Conservation (phyloP, 2,329 filamentous ascomycete species). For the Calcarisporium arbuscula region DNA sequence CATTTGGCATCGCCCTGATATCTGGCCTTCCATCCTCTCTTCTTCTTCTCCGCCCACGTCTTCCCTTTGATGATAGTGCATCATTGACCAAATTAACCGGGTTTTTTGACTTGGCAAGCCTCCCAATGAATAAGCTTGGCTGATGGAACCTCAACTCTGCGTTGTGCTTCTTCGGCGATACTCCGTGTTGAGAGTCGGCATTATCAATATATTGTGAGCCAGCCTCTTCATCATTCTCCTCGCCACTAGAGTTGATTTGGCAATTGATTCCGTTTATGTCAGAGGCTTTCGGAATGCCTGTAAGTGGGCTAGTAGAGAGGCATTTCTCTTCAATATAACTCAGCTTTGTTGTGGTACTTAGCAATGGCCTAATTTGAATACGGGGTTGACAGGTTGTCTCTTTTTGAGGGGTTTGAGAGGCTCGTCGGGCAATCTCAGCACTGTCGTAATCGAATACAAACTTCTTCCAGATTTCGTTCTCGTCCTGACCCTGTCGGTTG, state of each 20-base stretch:
- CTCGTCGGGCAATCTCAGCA: constrained; percentile 13
- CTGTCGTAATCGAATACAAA: constrained; percentile 20
- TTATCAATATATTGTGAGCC: no score
- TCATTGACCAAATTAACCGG: constrained; percentile 1
- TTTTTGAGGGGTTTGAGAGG: constrained; percentile 14
- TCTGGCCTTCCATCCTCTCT: constrained; percentile 22
- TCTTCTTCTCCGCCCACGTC: constrained; percentile 11
- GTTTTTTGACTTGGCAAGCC: constrained; percentile 13
- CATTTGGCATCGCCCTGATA: constrained; percentile 25
- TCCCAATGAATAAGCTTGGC: constrained; percentile 25
- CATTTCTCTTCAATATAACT: constrained; percentile 11
- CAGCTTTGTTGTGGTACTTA: constrained; percentile 14
- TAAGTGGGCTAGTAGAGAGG: constrained; percentile 2
- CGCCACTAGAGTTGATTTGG: no score
- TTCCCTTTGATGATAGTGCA: constrained; percentile 7
- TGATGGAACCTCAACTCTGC: constrained; percentile 21
- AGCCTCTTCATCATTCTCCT: no score
- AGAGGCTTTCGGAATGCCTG: no score
- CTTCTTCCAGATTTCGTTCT: constrained; percentile 21
- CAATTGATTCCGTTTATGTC: no score
- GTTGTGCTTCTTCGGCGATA: constrained; percentile 1
- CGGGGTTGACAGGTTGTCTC: constrained; percentile 13
- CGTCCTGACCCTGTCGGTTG: constrained; percentile 1
- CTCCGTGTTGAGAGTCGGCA: constrained; percentile 2
- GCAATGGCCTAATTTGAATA: not conserved